A percentile compares a stretch with the other conserved stretches of the same genome.
These are phyloP conservation scores for Hyaloscypha bicolor DNA, from an alignment of 495 filamentous ascomycete species.

Conservation along the genomic window DNA sequence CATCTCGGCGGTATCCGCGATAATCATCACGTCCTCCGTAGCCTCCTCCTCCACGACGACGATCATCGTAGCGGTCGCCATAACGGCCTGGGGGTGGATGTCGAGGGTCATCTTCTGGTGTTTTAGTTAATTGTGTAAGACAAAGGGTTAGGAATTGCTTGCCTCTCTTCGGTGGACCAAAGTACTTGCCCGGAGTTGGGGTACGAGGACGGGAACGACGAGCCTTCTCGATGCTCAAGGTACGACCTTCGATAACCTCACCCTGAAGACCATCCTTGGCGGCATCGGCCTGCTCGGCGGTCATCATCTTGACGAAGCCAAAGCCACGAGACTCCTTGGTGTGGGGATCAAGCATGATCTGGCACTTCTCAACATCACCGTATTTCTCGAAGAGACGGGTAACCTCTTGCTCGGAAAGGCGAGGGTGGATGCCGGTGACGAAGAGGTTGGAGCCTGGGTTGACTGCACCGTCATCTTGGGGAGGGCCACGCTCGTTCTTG, in stretches of 20 bases:
- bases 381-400: conserved; percentile 97
- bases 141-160: conserved; percentile 39
- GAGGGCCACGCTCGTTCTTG: conserved; percentile 55
- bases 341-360: conserved; percentile 99
- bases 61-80: conserved; percentile 58
- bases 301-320: conserved; percentile 98
- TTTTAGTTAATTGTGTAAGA: conserved; percentile 37
- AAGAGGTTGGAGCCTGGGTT: conserved; percentile 98
- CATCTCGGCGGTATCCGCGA: conserved; percentile 39
- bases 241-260: conserved; percentile 93
- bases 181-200: conserved; percentile 98
- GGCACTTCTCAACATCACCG: conserved; percentile 96
- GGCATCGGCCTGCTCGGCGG: conserved; percentile 89
- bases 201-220: conserved; percentile 91
- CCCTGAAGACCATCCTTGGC: conserved; percentile 96
- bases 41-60: conserved; percentile 34
- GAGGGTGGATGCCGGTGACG: conserved; percentile 96
- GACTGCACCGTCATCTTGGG: conserved; percentile 74
- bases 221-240: conserved; percentile 98
- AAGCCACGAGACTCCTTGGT: conserved; percentile 98
- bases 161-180: conserved; percentile 98
- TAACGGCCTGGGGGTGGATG: conserved; percentile 47
- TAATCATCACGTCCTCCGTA: conserved; percentile 38
- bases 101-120: conserved; percentile 57
- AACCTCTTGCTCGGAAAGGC: conserved; percentile 87